Evolutionary conservation across 2,329 filamentous ascomycete genomes (phyloP).

Genomic region (Beauveria sp.): DNA sequence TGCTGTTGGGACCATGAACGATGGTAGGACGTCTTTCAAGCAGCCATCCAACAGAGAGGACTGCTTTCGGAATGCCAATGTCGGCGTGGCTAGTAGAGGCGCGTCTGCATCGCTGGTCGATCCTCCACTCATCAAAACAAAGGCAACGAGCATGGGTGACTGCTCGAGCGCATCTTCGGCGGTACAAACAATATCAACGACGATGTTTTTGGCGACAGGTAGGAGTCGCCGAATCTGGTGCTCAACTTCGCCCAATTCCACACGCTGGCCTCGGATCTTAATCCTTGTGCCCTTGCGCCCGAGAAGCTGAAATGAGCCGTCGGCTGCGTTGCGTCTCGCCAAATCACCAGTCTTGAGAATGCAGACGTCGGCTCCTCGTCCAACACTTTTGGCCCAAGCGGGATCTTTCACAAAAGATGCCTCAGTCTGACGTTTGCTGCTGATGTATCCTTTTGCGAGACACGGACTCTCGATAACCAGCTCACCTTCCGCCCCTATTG

Average conservation of each 20-base stretch:
- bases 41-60: neutral
- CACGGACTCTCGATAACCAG: neutral
- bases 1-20: neutral
- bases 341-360: neutral
- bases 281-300: slow-evolving; percentile 1
- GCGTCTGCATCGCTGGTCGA: neutral
- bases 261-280: slow-evolving; percentile 2
- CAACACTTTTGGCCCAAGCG: neutral
- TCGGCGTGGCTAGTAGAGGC: neutral
- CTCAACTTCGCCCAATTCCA: neutral
- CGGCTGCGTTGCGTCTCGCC: neutral
- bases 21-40: neutral
- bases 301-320: slow-evolving; percentile 1
- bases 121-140: neutral
- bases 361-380: neutral
- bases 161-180: neutral
- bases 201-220: neutral
- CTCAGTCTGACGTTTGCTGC: neutral
- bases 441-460: neutral
- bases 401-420: neutral
- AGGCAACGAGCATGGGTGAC: neutral
- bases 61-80: neutral
- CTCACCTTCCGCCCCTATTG: neutral
- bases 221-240: neutral
- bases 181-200: neutral